Conservation (phyloP, 2,329 filamentous ascomycete genomes). For the Fusarium pseudocircinatum region DNA sequence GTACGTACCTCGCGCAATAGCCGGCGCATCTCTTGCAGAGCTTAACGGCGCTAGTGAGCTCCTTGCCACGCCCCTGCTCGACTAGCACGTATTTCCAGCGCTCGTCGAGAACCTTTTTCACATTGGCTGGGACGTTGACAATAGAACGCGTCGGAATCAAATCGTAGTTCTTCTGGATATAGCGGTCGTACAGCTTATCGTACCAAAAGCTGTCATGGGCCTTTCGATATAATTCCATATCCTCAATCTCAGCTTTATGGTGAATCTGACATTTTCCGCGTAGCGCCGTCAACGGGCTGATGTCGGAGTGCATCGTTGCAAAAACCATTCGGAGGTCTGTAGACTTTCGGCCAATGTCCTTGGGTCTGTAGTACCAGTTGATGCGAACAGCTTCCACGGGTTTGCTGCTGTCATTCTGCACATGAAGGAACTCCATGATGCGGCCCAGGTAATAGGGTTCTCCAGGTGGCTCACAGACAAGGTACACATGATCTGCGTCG, state of each 20-base stretch:
- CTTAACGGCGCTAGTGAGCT: conserved; percentile 95
- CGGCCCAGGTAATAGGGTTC: conserved; percentile 98
- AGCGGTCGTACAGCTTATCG: conserved; percentile 96
- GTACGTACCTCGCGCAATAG: conserved; percentile 86
- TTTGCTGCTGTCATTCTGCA: conserved; percentile 75
- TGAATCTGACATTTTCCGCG: conserved; percentile 92
- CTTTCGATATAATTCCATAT: conserved; percentile 86
- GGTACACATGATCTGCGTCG: conserved; percentile 80
- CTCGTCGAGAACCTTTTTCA: conserved; percentile 95
- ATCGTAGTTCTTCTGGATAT: conserved; percentile 98
- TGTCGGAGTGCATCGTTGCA: conserved; percentile 98
- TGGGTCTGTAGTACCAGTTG: conserved; percentile 98
- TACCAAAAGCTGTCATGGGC: conserved; percentile 93
- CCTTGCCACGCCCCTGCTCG: conserved; percentile 92
- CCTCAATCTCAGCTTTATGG: conserved; percentile 86
- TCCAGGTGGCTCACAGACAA: conserved; percentile 95
- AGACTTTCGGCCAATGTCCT: conserved; percentile 92
- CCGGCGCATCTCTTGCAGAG: conserved; percentile 90
- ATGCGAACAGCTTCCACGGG: conserved; percentile 89
- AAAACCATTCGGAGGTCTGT: conserved; percentile 92
- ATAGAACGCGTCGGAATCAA: conserved; percentile 91
- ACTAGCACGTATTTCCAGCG: conserved; percentile 97
- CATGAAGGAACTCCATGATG: conserved; percentile 97
- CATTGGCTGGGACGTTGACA: conserved; percentile 93
- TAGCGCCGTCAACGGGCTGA: conserved; percentile 89